Evolutionary conservation across 139 green algal species (phyloP).

Genomic region (Edaphochlamys debaryana): DNA sequence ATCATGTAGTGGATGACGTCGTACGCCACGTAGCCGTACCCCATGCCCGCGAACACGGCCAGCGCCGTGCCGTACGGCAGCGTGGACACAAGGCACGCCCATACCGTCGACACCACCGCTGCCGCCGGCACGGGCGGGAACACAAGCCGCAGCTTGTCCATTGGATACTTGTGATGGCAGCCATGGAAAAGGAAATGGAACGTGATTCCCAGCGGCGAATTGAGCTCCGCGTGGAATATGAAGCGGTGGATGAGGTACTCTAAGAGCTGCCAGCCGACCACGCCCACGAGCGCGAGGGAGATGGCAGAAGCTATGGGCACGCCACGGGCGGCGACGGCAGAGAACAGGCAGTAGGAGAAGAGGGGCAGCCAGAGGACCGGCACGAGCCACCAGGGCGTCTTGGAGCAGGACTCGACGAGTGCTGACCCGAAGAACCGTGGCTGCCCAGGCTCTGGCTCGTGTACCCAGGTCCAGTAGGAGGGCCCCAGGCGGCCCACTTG

Average conservation of each 20-base stretch:
- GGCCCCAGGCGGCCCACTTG: constrained; percentile 73
- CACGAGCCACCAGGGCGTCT: constrained; percentile 90
- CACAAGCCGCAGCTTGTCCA: constrained; percentile 87
- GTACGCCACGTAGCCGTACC: constrained; percentile 92
- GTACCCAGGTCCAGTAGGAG: constrained; percentile 86
- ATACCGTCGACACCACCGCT: constrained; percentile 57
- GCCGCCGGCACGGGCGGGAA: constrained; percentile 88
- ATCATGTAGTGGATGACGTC: constrained; percentile 91
- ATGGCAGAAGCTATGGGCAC: not conserved
- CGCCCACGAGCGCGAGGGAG: constrained; percentile 56
- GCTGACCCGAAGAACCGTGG: constrained; percentile 85
- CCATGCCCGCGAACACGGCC: constrained; percentile 75
- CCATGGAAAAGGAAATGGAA: constrained; percentile 96
- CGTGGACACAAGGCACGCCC: constrained; percentile 34
- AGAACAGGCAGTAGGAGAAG: constrained; percentile 34
- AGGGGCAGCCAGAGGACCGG: constrained; percentile 90
- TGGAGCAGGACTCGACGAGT: constrained; percentile 71
- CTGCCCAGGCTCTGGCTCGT: constrained; percentile 73
- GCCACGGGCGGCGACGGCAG: not conserved
- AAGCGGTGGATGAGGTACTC: constrained; percentile 96
- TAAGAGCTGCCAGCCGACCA: constrained; percentile 84
- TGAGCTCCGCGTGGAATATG: constrained; percentile 82
- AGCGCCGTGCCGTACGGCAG: constrained; percentile 47
- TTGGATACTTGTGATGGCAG: constrained; percentile 96
- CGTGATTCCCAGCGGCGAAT: constrained; percentile 73